Percentiles rank a stretch among this genome's conserved stretches.
These are phyloP conservation scores for Geosmithia morbida DNA, from an alignment of 2,329 filamentous ascomycete species.

Conservation along the genomic window DNA sequence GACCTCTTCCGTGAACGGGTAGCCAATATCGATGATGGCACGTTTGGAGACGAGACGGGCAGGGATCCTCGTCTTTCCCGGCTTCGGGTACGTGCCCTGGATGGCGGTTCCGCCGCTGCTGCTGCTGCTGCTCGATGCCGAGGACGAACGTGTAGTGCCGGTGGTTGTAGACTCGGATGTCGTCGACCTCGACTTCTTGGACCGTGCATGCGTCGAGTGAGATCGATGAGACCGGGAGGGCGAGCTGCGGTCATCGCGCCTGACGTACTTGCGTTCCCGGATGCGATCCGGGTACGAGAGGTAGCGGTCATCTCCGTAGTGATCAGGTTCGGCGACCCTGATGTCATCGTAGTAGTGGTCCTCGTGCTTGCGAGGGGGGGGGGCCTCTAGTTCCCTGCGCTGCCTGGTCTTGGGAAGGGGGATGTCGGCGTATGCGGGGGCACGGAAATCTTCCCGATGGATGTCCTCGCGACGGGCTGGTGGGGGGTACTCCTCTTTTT, in stretches of 20 bases:
- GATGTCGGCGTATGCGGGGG: constrained; percentile 42
- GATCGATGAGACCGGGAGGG: constrained; percentile 14
- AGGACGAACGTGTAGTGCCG: constrained; percentile 11
- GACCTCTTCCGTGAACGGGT: constrained; percentile 79
- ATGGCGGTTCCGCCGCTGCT: constrained; percentile 33
- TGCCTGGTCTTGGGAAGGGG: constrained; percentile 46
- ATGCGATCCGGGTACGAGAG: constrained; percentile 45
- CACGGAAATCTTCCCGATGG: constrained; percentile 25
- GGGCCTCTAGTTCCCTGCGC: constrained; percentile 41
- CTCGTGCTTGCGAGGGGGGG: constrained; percentile 41
- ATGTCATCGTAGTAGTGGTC: constrained; percentile 51
- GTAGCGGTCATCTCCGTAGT: constrained; percentile 59
- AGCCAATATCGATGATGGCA: constrained; percentile 71
- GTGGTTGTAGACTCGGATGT: constrained; percentile 29
- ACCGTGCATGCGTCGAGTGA: constrained; percentile 13
- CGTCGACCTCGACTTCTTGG: constrained; percentile 10
- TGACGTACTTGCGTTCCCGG: constrained; percentile 41
- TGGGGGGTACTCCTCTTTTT: constrained; percentile 49
- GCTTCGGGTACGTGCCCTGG: constrained; percentile 58
- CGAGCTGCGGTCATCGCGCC: background rate
- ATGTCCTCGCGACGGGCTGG: constrained; percentile 34
- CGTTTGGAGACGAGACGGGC: constrained; percentile 64
- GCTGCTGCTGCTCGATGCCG: constrained; percentile 28
- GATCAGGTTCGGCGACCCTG: constrained; percentile 50
- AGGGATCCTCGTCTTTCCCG: constrained; percentile 82